These are phyloP conservation scores for Stephania yunnanensis DNA, from an alignment of 164 flowering plant species.

Conservation along the genomic window DNA sequence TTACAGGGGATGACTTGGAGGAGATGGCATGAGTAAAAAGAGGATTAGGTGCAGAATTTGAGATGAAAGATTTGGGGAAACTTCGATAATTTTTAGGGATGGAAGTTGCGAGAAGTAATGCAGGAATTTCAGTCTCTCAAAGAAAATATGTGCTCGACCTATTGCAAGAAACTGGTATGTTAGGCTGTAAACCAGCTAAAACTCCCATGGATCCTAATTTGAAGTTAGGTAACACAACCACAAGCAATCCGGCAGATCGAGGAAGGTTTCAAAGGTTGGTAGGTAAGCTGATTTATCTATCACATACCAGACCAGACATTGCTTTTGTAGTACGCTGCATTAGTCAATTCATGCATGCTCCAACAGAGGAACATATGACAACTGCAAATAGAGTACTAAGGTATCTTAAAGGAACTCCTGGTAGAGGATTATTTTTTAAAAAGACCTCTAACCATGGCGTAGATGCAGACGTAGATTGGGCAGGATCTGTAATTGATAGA, in stretches of 20 bases:
- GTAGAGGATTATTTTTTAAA: background rate
- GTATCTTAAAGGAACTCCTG: background rate
- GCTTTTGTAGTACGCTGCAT: background rate
- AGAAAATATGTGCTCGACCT: background rate
- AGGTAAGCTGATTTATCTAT: background rate
- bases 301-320: background rate
- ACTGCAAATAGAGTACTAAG: background rate
- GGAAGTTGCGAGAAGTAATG: background rate
- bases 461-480: background rate
- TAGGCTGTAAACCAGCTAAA: background rate
- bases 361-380: background rate
- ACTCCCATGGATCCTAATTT: background rate
- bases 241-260: background rate
- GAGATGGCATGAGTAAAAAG: background rate
- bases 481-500: background rate
- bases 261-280: background rate
- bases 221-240: background rate
- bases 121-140: conserved; percentile 3
- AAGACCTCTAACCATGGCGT: background rate
- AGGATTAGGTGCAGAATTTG: background rate
- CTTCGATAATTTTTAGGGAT: conserved; percentile 1
- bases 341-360: conserved; percentile 2
- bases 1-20: background rate
- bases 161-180: background rate
- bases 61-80: conserved; percentile 1